Evolutionary conservation across 2,329 filamentous ascomycete genomes (phyloP).

Genomic region (Pseudogymnoascus verrucosus): DNA sequence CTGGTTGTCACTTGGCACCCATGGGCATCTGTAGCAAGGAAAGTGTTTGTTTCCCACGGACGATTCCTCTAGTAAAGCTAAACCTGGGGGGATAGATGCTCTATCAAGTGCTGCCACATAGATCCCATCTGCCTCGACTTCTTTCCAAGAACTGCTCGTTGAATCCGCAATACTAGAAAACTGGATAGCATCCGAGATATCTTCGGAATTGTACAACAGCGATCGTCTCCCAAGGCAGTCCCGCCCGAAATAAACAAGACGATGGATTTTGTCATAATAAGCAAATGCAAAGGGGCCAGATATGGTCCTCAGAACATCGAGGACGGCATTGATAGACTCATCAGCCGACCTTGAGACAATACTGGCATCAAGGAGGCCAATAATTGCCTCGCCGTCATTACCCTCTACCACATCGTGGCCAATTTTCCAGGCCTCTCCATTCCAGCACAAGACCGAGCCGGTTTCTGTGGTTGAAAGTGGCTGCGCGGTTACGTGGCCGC

Average conservation of each 20-base stretch:
- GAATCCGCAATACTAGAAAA: conserved; percentile 65
- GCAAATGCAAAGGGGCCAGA: conserved; percentile 86
- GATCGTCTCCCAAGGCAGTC: conserved; percentile 85
- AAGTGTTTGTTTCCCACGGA: conserved; percentile 6
- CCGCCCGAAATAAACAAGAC: conserved; percentile 69
- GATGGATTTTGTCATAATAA: conserved; percentile 59
- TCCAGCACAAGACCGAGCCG: conserved; percentile 80
- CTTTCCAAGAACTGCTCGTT: conserved; percentile 51
- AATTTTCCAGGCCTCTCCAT: conserved; percentile 89
- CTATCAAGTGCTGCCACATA: conserved; percentile 37
- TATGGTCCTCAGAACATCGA: conserved; percentile 50
- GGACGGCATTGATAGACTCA: conserved; percentile 29
- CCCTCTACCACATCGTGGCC: conserved; percentile 46
- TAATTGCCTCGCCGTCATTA: conserved; percentile 72
- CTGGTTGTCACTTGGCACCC: conserved; percentile 4
- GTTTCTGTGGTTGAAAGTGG: conserved; percentile 54
- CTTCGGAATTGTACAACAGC: conserved; percentile 52
- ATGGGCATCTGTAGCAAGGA: conserved; percentile 9
- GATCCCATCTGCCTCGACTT: conserved; percentile 79
- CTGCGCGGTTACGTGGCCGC: conserved; percentile 61
- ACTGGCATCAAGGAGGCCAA: conserved; percentile 45
- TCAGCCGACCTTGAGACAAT: conserved; percentile 15
- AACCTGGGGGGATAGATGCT: neutral
- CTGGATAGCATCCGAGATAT: conserved; percentile 37
- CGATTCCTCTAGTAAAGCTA: conserved; percentile 2